Evolutionary conservation across 495 filamentous ascomycete genomes (phyloP).

Genomic region (Penicillium egyptiacum): DNA sequence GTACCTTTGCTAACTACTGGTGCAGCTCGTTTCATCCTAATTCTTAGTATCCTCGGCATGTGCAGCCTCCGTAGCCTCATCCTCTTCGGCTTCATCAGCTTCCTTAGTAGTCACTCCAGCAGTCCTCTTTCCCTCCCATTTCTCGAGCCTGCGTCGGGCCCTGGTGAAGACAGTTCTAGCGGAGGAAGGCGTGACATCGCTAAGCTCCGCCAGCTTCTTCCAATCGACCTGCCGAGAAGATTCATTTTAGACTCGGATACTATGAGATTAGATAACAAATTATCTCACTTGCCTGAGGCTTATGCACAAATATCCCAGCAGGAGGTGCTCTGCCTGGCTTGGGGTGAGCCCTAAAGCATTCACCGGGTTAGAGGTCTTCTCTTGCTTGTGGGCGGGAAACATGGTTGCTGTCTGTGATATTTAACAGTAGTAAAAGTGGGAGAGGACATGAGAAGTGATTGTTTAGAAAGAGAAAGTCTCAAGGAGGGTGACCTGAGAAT

Average conservation of each 20-base stretch:
- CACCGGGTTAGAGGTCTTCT: not conserved
- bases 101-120: not conserved
- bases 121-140: not conserved
- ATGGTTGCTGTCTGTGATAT: not conserved
- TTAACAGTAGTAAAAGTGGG: not conserved
- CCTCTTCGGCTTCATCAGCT: not conserved
- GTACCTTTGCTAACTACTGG: not conserved
- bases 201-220: not conserved
- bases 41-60: not conserved
- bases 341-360: not conserved
- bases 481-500: too few relatives aligned
- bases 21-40: not conserved
- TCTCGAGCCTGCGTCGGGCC: not conserved
- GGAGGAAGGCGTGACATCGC: not conserved
- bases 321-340: not conserved
- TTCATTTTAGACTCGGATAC: not conserved
- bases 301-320: not conserved
- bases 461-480: too few relatives aligned
- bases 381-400: not conserved
- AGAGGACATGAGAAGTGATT: not conserved
- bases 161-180: not conserved
- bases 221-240: not conserved
- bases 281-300: not conserved
- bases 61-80: not conserved
- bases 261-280: not conserved